Evolutionary conservation across 2,329 filamentous ascomycete species (phyloP).

Genomic region (Alternaria tenuissima): DNA sequence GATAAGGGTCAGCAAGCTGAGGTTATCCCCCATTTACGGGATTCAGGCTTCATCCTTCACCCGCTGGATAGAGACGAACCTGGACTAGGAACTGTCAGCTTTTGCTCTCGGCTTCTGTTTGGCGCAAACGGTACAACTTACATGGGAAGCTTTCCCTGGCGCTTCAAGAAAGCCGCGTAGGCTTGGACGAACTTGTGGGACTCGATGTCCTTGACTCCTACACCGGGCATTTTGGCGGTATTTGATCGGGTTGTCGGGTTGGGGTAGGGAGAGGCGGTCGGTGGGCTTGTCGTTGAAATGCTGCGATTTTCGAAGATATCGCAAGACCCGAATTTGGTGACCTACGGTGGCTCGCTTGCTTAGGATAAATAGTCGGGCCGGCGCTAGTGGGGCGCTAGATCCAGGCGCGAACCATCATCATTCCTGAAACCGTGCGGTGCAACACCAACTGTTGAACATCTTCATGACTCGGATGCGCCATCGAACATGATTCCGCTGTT

Average conservation of each 20-base stretch:
- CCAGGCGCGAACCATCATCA: background rate
- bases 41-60: slow-evolving; percentile 59
- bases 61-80: slow-evolving; percentile 66
- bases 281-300: slow-evolving; percentile 35
- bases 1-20: slow-evolving; percentile 57
- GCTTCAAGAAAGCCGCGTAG: slow-evolving; percentile 91
- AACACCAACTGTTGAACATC: background rate
- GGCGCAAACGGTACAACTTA: slow-evolving; percentile 27
- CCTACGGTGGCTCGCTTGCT: slow-evolving; percentile 35
- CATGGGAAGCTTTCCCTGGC: slow-evolving; percentile 90
- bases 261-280: slow-evolving; percentile 19
- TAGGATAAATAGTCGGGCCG: slow-evolving; percentile 33
- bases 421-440: background rate
- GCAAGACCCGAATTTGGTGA: slow-evolving; percentile 12
- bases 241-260: slow-evolving; percentile 34
- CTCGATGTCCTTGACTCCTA: slow-evolving; percentile 86
- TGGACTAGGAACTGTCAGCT: slow-evolving; percentile 58
- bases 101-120: background rate
- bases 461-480: background rate
- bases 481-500: background rate
- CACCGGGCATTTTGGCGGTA: slow-evolving; percentile 80
- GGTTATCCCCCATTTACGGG: slow-evolving; percentile 62
- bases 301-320: slow-evolving; percentile 19
- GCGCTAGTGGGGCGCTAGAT: slow-evolving; percentile 9
- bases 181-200: slow-evolving; percentile 89